Base-by-base conservation (phyloP, 208 protist genomes). In the Crithidia mellificae region DNA sequence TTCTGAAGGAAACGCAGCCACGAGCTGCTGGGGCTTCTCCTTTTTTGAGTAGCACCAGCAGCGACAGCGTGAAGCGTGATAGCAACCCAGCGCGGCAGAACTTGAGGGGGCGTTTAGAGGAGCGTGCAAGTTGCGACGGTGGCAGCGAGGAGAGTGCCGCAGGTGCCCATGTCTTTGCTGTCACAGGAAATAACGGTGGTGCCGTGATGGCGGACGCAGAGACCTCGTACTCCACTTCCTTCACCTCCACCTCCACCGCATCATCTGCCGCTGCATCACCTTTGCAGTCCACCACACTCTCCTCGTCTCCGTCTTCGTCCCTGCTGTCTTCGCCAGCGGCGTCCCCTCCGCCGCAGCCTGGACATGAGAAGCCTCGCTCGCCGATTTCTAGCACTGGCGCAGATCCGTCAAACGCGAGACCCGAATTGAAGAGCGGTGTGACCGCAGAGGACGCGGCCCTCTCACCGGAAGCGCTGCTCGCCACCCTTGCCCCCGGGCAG, bases 401-500 rank as follows among this genome's bases (percentile, higher is more conserved):
- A n/a, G n/a, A n/a, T n/a, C n/a, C n/a, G n/a, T n/a, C n/a, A n/a
- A n/a, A n/a, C n/a, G n/a, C n/a, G n/a, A n/a, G n/a, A n/a, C n/a
- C n/a, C n/a, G n/a, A n/a, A n/a, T n/a, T n/a, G n/a, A n/a, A n/a
- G n/a, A n/a, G n/a, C n/a, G n/a, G n/a, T n/a, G n/a, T n/a, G n/a
- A n/a, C n/a, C n/a, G n/a, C n/a, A n/a, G n/a, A n/a, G n/a, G n/a
- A 11, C 34, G 34, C 41, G 7, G 32, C 38, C 36, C 19, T 20
- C 17, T 39, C 30, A 14, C 57, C 57, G 5, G 57, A 53, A n/a
- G 20, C 49, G 25, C 39, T 52, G 32, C 55, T 69, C 24, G 36
- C 29, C 15, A 7, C 30, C 0, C 55, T 81, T 15, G 30, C 63
- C 17, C 49, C 54, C 14, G 66, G 22, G 49, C 51, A 78, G 41